Percentiles rank a stretch among this genome's conserved stretches.
These are phyloP conservation scores for Clathrospora elynae DNA, from an alignment of 2,329 filamentous ascomycete species.

Conservation along the genomic window DNA sequence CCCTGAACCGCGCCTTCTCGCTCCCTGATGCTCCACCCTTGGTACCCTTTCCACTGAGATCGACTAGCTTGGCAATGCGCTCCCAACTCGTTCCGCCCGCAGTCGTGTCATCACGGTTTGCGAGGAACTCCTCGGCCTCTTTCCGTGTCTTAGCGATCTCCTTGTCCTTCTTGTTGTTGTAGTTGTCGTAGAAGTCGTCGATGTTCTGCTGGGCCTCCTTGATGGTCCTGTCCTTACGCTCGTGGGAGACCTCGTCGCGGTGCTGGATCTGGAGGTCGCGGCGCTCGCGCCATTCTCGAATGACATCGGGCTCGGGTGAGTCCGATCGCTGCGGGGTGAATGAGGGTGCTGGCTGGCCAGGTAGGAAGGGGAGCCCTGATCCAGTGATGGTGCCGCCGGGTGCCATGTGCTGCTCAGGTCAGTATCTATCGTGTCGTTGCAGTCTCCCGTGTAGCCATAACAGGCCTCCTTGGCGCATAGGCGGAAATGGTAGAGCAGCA, in stretches of 20 bases:
- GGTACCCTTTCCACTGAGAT: slow-evolving; percentile 89
- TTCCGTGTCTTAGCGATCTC: slow-evolving; percentile 82
- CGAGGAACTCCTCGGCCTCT: slow-evolving; percentile 92
- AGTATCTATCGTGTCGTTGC: slow-evolving; percentile 5
- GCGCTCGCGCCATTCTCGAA: slow-evolving; percentile 88
- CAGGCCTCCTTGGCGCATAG: not conserved
- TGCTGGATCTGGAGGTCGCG: slow-evolving; percentile 82
- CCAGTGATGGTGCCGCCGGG: slow-evolving; percentile 82
- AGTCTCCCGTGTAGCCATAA: not conserved
- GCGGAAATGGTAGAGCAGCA: slow-evolving; percentile 1
- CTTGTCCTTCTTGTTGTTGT: slow-evolving; percentile 98
- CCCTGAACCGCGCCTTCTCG: slow-evolving; percentile 95
- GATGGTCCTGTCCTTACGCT: slow-evolving; percentile 83
- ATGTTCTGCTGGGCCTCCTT: slow-evolving; percentile 92
- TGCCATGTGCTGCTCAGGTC: slow-evolving; percentile 64
- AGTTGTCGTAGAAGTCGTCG: slow-evolving; percentile 99
- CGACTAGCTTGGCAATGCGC: slow-evolving; percentile 95
- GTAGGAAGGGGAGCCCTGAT: slow-evolving; percentile 61
- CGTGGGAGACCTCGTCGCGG: slow-evolving; percentile 80
- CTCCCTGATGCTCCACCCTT: slow-evolving; percentile 86
- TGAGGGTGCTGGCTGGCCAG: slow-evolving; percentile 41
- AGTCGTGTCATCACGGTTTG: slow-evolving; percentile 86
- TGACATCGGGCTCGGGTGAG: slow-evolving; percentile 86
- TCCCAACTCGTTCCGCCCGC: slow-evolving; percentile 98
- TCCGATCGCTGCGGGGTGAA: slow-evolving; percentile 61